These are phyloP conservation scores for Pichia paraexigua DNA, from an alignment of 805 yeast species.

Conservation along the genomic window DNA sequence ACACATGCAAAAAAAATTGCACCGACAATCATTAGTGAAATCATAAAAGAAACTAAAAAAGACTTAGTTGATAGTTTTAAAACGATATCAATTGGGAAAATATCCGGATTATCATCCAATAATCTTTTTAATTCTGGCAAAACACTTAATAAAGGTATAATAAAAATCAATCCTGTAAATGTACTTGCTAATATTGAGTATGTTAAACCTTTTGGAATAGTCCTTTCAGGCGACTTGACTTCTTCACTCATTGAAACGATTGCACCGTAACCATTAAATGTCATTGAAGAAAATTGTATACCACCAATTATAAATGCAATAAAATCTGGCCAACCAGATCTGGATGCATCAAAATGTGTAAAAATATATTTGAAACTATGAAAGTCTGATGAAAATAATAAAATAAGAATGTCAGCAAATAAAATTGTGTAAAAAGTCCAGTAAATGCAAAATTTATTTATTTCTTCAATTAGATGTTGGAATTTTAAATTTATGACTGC, in stretches of 20 bases:
- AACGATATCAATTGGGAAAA: constrained; percentile 72
- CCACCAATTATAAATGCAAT: constrained; percentile 76
- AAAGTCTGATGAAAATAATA: constrained; percentile 50
- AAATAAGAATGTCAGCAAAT: constrained; percentile 54
- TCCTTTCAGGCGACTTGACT: constrained; percentile 64
- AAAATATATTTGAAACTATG: constrained; percentile 53
- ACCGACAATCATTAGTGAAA: constrained; percentile 59
- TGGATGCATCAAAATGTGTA: constrained; percentile 58
- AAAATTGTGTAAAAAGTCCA: constrained; percentile 71
- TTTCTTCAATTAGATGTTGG: constrained; percentile 50
- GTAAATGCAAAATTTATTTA: constrained; percentile 60
- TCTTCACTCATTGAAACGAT: constrained; percentile 77
- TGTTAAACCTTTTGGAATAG: constrained; percentile 67
- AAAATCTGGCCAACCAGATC: constrained; percentile 70
- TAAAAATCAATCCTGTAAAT: constrained; percentile 62
- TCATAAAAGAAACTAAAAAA: constrained; percentile 56
- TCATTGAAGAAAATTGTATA: constrained; percentile 69
- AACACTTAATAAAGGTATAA: constrained; percentile 63
- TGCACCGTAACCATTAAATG: constrained; percentile 78
- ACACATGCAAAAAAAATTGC: constrained; percentile 70
- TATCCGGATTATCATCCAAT: constrained; percentile 53
- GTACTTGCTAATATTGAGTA: constrained; percentile 58
- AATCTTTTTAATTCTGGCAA: constrained; percentile 55
- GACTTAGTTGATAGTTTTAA: constrained; percentile 67
- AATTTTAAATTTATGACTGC: constrained; percentile 58